Conservation (phyloP, 75 land plant genomes). For the Cunninghamia lanceolata region DNA sequence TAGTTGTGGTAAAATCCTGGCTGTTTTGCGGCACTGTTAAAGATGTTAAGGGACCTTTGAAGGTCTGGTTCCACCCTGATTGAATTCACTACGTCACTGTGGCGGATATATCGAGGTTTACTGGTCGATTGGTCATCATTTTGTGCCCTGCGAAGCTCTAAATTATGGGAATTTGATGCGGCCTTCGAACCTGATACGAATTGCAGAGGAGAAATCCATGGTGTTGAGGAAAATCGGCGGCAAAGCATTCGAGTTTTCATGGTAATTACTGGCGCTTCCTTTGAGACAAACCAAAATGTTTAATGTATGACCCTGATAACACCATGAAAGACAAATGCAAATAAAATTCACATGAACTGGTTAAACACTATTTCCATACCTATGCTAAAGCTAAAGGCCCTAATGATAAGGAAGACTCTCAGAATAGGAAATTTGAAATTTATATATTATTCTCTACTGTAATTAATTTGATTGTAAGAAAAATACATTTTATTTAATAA, state of each 20-base stretch:
- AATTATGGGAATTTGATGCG: slow-evolving; percentile 13
- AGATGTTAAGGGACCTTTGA: slow-evolving; percentile 48
- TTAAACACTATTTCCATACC: no score
- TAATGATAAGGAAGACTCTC: no score
- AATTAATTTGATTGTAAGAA: no score
- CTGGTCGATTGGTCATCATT: background rate
- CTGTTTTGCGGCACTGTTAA: slow-evolving; percentile 43
- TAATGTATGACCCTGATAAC: no score
- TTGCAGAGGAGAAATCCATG: slow-evolving; percentile 52
- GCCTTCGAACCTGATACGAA: slow-evolving; percentile 7
- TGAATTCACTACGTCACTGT: slow-evolving; percentile 26
- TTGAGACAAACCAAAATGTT: no score
- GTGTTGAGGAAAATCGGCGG: slow-evolving; percentile 17
- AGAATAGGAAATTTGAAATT: no score
- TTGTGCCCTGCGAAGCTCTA: background rate
- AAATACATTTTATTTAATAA: no score
- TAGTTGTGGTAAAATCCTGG: slow-evolving; percentile 59
- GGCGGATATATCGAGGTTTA: slow-evolving; percentile 28
- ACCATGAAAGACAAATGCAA: no score
- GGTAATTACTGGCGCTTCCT: no score
- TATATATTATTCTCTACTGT: no score
- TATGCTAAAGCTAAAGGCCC: no score
- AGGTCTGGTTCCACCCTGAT: slow-evolving; percentile 39
- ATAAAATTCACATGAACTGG: no score
- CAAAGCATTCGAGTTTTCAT: background rate